phyloP scores from a whole-genome alignment of 495 filamentous ascomycete genomes.

The Aspergillus haitiensis region DNA sequence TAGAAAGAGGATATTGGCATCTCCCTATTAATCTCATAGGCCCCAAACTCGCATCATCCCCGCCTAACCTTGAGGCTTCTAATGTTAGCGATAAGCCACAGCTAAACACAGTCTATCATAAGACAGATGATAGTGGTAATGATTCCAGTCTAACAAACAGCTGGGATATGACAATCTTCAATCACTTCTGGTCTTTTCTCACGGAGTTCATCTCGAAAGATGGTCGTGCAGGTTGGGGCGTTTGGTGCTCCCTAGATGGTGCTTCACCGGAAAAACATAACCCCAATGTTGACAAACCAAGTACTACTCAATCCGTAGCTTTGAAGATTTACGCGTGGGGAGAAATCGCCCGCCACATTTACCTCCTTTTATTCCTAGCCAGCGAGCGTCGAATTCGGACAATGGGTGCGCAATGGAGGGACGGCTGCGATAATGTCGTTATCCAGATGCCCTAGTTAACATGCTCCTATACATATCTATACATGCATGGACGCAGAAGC shows the following conservation, averaged over 20 bases:
- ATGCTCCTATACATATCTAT: background rate
- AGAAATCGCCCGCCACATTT: constrained; percentile 59
- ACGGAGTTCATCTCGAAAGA: constrained; percentile 54
- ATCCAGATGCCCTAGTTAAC: constrained; percentile 39
- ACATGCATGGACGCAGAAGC: background rate
- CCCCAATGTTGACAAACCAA: background rate
- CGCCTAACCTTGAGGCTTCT: background rate
- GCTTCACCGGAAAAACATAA: constrained; percentile 19
- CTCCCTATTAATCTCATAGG: constrained; percentile 44
- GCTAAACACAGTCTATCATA: constrained; percentile 4
- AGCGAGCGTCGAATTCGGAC: constrained; percentile 57
- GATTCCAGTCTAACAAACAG: background rate
- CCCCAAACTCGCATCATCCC: background rate
- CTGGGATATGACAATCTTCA: constrained; percentile 35
- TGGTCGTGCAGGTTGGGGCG: constrained; percentile 67
- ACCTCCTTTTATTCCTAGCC: constrained; percentile 62
- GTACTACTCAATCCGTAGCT: constrained; percentile 19
- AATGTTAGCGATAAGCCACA: background rate
- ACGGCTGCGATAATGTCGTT: constrained; percentile 51
- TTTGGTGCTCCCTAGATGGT: constrained; percentile 53
- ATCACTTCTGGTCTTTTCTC: constrained; percentile 62
- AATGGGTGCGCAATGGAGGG: constrained; percentile 59
- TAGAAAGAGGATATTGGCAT: constrained; percentile 71
- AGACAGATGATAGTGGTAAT: background rate
- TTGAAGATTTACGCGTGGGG: constrained; percentile 70